phyloP scores from a whole-genome alignment of 1,284 basidiomycete genomes.

The Ceratobasidium sp. region DNA sequence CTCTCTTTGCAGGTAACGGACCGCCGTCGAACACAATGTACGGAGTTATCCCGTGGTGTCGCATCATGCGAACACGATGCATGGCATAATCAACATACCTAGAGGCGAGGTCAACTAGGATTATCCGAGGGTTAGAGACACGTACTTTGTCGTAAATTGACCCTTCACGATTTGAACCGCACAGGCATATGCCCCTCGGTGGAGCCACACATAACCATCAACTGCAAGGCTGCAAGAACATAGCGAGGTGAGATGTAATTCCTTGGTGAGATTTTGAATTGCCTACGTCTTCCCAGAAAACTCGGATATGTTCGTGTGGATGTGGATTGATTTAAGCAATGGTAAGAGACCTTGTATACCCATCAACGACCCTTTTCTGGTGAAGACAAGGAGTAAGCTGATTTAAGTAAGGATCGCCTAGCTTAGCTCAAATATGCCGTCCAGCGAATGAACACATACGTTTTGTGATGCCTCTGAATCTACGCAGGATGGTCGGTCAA shows the following conservation, averaged over 20 bases:
- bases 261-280: background rate
- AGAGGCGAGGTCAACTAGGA: slow-evolving; percentile 35
- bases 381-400: background rate
- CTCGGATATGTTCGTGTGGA: slow-evolving; percentile 81
- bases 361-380: slow-evolving; percentile 66
- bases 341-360: slow-evolving; percentile 96
- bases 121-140: background rate
- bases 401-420: too few species aligned
- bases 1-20: slow-evolving; percentile 92
- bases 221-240: slow-evolving; percentile 70
- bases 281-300: slow-evolving; percentile 79
- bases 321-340: slow-evolving; percentile 91
- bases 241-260: slow-evolving; percentile 42
- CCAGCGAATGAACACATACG: background rate
- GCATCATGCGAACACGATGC: slow-evolving; percentile 88
- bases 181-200: slow-evolving; percentile 92
- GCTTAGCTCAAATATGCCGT: background rate
- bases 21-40: slow-evolving; percentile 98
- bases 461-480: background rate
- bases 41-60: slow-evolving; percentile 87
- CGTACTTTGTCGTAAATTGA: slow-evolving; percentile 81
- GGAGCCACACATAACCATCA: slow-evolving; percentile 98
- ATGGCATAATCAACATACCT: slow-evolving; percentile 98
- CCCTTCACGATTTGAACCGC: slow-evolving; percentile 92
- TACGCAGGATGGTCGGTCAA: slow-evolving; percentile 18